Evolutionary conservation across 176 grass and related monocot species (phyloP).

Genomic region (Chloris gayana): DNA sequence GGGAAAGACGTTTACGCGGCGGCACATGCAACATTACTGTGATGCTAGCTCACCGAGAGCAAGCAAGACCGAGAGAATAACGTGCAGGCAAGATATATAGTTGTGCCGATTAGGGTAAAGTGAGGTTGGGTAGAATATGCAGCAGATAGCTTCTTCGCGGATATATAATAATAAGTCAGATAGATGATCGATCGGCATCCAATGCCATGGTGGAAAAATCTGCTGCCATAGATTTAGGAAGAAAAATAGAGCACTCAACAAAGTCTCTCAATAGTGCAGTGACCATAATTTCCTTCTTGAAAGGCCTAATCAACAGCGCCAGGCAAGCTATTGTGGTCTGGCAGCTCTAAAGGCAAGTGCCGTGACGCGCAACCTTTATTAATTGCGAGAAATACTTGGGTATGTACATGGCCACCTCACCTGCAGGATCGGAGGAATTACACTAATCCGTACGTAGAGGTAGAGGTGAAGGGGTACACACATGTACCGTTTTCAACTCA

Average conservation of each 20-base stretch:
- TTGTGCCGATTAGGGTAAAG: background rate
- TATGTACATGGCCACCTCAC: conserved; percentile 9
- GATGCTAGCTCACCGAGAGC: too few relatives aligned
- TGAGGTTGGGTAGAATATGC: background rate
- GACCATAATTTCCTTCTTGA: background rate
- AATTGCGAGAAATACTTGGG: background rate
- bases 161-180: background rate
- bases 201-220: background rate
- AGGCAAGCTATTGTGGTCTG: background rate
- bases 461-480: background rate
- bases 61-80: background rate
- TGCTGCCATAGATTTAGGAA: background rate
- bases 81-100: background rate
- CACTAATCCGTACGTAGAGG: background rate
- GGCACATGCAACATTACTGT: background rate
- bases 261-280: background rate
- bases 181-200: background rate
- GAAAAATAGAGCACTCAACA: background rate
- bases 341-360: conserved; percentile 19
- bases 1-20: background rate
- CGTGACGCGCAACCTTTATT: conserved; percentile 41
- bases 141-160: background rate
- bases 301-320: background rate
- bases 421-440: conserved; percentile 14
- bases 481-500: conserved; percentile 5